phyloP scores from a whole-genome alignment of 75 land plant genomes.

The Ceratopteris richardii region DNA sequence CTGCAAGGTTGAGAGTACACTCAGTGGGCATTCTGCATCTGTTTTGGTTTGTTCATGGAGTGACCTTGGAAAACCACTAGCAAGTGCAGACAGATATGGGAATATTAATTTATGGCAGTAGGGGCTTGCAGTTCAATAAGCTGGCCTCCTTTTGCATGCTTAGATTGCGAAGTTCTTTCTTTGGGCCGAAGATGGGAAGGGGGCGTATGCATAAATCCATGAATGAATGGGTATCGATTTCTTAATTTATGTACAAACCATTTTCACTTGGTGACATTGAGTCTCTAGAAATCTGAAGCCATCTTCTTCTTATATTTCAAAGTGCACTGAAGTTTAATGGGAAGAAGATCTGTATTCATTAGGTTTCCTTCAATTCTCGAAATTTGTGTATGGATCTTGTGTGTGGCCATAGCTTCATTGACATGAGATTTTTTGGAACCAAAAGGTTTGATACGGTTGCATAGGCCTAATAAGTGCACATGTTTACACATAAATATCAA shows the following conservation, averaged over 20 bases:
- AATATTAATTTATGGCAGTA: slow-evolving; percentile 61
- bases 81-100: slow-evolving; percentile 77
- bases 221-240: too few relatives aligned
- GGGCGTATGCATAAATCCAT: too few relatives aligned
- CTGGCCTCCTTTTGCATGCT: background rate
- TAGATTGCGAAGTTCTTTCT: background rate
- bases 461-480: too few relatives aligned
- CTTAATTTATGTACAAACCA: background rate
- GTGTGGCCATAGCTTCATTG: too few relatives aligned
- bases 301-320: background rate
- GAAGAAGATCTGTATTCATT: background rate
- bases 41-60: slow-evolving; percentile 94
- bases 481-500: too few relatives aligned
- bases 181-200: too few relatives aligned
- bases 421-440: too few relatives aligned
- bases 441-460: too few relatives aligned
- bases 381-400: too few relatives aligned
- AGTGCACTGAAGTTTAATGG: background rate
- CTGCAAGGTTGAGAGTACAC: slow-evolving; percentile 36
- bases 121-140: slow-evolving; percentile 1
- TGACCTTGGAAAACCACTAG: slow-evolving; percentile 63
- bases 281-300: background rate
- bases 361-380: too few relatives aligned
- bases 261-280: background rate
- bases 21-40: slow-evolving; percentile 56